Conservation (phyloP, 352 stramenopile species). For the Plasmopara viticola region DNA sequence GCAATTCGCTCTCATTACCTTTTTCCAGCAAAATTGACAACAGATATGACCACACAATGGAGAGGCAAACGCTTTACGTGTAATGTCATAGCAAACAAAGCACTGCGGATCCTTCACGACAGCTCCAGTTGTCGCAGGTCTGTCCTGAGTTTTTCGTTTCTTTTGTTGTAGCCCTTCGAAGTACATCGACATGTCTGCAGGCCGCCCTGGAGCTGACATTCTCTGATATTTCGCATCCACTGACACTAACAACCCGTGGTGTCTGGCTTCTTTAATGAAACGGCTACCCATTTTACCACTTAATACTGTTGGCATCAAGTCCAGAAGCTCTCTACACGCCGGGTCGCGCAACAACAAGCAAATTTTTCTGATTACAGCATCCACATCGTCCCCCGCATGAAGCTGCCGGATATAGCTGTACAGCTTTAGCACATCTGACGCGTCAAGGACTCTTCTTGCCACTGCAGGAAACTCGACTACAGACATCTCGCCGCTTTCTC, state of each 20-base stretch:
- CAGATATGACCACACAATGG: constrained; percentile 77
- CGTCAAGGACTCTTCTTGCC: constrained; percentile 44
- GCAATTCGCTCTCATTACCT: constrained; percentile 31
- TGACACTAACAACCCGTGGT: constrained; percentile 30
- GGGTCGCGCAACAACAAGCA: constrained; percentile 43
- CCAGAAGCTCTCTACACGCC: constrained; percentile 42
- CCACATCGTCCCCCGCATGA: constrained; percentile 33
- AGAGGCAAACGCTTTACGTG: constrained; percentile 65
- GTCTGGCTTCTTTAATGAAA: constrained; percentile 40
- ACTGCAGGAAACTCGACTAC: constrained; percentile 42
- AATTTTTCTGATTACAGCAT: constrained; percentile 36
- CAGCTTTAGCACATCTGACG: constrained; percentile 39
- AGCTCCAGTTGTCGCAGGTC: constrained; percentile 29
- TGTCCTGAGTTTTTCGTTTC: constrained; percentile 40
- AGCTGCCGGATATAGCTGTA: constrained; percentile 61
- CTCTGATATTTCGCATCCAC: constrained; percentile 4
- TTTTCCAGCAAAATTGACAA: constrained; percentile 78
- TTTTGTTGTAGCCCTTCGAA: constrained; percentile 68
- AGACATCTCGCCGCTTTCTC: constrained; percentile 17
- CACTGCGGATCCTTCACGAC: constrained; percentile 77
- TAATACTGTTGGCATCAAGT: constrained; percentile 63
- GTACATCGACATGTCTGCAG: constrained; percentile 34
- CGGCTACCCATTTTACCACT: constrained; percentile 31
- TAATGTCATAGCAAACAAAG: constrained; percentile 80
- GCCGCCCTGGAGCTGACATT: constrained; percentile 3